Conservation (phyloP, 371 early-diverging fungal species). For the Neoconidiobolus thromboides region DNA sequence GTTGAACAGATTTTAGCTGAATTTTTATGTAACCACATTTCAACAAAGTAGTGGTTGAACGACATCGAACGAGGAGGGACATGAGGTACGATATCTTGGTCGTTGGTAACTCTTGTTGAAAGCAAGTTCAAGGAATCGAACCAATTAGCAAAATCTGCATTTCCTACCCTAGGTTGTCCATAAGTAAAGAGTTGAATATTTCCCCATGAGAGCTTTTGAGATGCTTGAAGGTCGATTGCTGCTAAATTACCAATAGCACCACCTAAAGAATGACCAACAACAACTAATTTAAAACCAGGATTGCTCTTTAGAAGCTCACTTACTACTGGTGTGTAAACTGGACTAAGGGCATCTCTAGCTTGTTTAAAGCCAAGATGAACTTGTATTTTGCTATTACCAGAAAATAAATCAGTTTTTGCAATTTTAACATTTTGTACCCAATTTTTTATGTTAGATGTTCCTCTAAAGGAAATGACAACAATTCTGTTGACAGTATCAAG, state of each 20-base stretch:
- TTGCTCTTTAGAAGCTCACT: background rate
- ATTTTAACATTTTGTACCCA: constrained; percentile 2
- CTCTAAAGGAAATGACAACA: background rate
- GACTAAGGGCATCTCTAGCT: background rate
- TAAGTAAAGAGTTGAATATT: constrained; percentile 6
- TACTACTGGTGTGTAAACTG: background rate
- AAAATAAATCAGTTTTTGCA: background rate
- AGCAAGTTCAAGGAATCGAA: constrained; percentile 15
- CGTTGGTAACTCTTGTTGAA: constrained; percentile 19
- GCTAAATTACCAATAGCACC: background rate
- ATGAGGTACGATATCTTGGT: constrained; percentile 27
- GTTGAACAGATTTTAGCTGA: background rate
- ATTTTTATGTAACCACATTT: constrained; percentile 19
- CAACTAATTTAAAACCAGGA: constrained; percentile 5
- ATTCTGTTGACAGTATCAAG: background rate
- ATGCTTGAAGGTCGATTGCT: background rate
- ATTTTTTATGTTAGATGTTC: background rate
- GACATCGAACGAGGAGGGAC: constrained; percentile 24
- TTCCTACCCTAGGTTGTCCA: constrained; percentile 28
- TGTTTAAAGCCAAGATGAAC: constrained; percentile 2
- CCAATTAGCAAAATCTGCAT: constrained; percentile 19
- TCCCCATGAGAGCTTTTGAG: background rate
- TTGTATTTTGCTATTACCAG: background rate
- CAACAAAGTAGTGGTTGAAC: constrained; percentile 20
- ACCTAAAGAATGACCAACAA: constrained; percentile 9